A percentile compares a stretch with the other conserved stretches of the same genome.
phyloP scores from a whole-genome alignment of 2,329 filamentous ascomycete species.

The Sarocladium brachiariae region DNA sequence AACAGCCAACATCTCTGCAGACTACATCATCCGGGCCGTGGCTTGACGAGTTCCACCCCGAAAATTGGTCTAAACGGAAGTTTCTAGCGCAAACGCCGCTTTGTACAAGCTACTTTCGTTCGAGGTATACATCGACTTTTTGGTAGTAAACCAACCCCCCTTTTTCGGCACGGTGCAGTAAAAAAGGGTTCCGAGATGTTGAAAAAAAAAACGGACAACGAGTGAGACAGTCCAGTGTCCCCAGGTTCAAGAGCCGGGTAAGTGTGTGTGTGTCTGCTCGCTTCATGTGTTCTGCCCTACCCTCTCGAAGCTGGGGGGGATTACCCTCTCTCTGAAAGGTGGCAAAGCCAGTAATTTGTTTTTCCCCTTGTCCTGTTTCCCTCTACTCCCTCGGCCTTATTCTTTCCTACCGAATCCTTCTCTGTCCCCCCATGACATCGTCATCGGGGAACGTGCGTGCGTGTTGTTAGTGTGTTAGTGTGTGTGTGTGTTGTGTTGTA shows the following conservation, averaged over 20 bases:
- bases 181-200: no score
- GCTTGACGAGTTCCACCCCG: no score
- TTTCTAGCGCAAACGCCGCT: no score
- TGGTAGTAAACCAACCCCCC: no score
- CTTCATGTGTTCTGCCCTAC: not conserved
- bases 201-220: no score
- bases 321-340: not conserved
- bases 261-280: not conserved
- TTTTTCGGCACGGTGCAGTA: no score
- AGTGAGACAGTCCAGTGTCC: no score
- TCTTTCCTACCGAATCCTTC: not conserved
- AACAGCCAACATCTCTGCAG: not conserved
- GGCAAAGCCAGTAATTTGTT: not conserved
- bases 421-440: constrained; percentile 6
- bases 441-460: constrained; percentile 9
- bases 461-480: no score
- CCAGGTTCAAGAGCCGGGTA: not conserved
- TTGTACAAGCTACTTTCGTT: no score
- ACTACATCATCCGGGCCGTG: constrained; percentile 1
- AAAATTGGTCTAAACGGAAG: no score
- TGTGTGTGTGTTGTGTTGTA: not conserved
- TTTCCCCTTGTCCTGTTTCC: not conserved
- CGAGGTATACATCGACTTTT: no score
- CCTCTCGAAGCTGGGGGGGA: no score
- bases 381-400: not conserved